Evolutionary conservation across 306 rosid species (phyloP), one percentile per base, ranked within the genome.

Genomic region (Gleditsia sinensis): DNA sequence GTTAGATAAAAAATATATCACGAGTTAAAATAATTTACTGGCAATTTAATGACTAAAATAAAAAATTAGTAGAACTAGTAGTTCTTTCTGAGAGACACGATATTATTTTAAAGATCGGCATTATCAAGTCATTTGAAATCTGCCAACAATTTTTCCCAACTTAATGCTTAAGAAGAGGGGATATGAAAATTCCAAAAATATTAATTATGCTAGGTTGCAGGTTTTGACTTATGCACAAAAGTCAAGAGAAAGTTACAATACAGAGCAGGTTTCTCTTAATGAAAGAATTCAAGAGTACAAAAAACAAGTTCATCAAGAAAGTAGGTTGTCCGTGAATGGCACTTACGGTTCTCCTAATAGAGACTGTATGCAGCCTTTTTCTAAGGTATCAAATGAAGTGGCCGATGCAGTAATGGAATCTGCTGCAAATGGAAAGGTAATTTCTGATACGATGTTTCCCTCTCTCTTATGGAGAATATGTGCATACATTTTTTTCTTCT

Each of bases 401-500:
- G 81, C 64, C 56, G 95, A 89, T 71, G 88, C 82, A 33, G 91
- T 85, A 63, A 83, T 88, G 81, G 89, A 91, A 83, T 87, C 97
- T 61, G 81, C 94, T 72, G 80, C 82, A 60, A 68, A 83, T 60
- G 97, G 97, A 79, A 89, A 83, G 92, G 97, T 85, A 82, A 69
- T 66, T 50, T 37, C 34, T 48, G 68, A 66, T 42, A 28, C 51
- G 13, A 11, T 32, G 6, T 37, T 58, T 75, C 49, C 66, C 46
- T 49, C 59, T 27, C 45, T 53, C 63, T 51, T 4, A n/a, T n/a
- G 14, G 23, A 63, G 33, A 74, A 42, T 62, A 7, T 36, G 21
- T n/a, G 74, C 9, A 40, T 54, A 42, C 10, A 7, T 39, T 36
- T 6, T 36, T 36, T 36, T 2, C 6, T 17, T 33, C 12, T 25